These are phyloP conservation scores for Arxiozyma heterogenica DNA, from an alignment of 1,139 yeast species.

Conservation along the genomic window DNA sequence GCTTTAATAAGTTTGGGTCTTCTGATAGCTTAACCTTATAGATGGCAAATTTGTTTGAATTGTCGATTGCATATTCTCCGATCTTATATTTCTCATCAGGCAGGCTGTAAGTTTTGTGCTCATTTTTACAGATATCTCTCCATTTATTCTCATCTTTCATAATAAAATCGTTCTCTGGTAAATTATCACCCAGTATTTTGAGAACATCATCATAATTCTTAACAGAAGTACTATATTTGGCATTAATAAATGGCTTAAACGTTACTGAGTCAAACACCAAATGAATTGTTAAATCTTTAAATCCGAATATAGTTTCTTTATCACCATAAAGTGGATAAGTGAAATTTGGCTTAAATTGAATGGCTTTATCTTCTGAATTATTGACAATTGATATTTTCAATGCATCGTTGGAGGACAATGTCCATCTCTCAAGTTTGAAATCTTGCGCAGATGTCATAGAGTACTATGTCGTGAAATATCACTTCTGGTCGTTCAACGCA, in stretches of 20 bases:
- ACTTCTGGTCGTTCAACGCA: no score
- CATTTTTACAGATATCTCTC: conserved; percentile 48
- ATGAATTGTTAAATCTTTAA: conserved; percentile 48
- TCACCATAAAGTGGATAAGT: conserved; percentile 94
- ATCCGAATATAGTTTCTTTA: conserved; percentile 82
- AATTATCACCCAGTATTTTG: conserved; percentile 41
- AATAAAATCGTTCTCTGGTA: conserved; percentile 51
- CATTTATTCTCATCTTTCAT: conserved; percentile 57
- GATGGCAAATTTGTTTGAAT: conserved; percentile 27
- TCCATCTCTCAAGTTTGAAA: conserved; percentile 54
- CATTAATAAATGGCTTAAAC: conserved; percentile 47
- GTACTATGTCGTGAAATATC: neutral
- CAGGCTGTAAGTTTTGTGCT: conserved; percentile 30
- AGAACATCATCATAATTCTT: conserved; percentile 37
- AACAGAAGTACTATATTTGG: conserved; percentile 47
- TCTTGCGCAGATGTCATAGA: conserved; percentile 7
- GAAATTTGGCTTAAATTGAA: conserved; percentile 61
- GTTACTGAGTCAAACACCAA: conserved; percentile 49
- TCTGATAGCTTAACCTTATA: conserved; percentile 29
- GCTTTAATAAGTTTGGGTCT: conserved; percentile 28
- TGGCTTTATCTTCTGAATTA: conserved; percentile 42
- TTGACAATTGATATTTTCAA: conserved; percentile 49
- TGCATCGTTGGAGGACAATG: conserved; percentile 56
- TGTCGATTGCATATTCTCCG: conserved; percentile 25
- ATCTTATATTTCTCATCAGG: conserved; percentile 14